These are phyloP conservation scores for Vaccinium corymbosum DNA, from an alignment of 148 eudicot species.

Conservation along the genomic window DNA sequence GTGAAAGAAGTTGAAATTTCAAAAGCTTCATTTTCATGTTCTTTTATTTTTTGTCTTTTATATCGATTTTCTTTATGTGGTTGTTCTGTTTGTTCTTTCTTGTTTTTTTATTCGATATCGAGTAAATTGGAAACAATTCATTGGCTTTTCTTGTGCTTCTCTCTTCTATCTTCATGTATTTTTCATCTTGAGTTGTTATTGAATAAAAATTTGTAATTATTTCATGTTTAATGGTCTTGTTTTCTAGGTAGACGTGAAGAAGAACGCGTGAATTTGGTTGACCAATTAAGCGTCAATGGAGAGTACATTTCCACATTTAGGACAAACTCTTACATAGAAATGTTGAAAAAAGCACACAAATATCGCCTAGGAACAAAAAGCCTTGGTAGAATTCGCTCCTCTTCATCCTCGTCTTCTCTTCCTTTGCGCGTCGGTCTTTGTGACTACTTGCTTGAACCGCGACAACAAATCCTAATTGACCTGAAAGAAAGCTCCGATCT, in stretches of 20 bases:
- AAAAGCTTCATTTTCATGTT: not conserved
- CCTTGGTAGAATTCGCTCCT: not conserved
- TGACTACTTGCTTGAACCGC: conserved; percentile 52
- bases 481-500: conserved; percentile 36
- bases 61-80: not conserved
- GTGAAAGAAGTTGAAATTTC: not conserved
- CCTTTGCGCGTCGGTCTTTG: conserved; percentile 24
- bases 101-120: not conserved
- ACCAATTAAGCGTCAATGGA: conserved; percentile 26
- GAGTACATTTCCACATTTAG: conserved; percentile 36
- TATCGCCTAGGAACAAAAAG: conserved; percentile 19
- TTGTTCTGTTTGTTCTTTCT: not conserved
- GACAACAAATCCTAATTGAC: conserved; percentile 40
- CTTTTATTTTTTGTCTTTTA: not conserved
- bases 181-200: not conserved
- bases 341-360: conserved; percentile 24
- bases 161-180: not conserved
- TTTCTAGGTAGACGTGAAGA: conserved; percentile 19
- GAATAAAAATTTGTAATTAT: not conserved
- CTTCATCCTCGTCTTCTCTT: conserved; percentile 16
- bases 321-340: conserved; percentile 41
- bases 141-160: not conserved
- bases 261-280: conserved; percentile 9
- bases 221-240: not conserved
- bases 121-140: not conserved